Evolutionary conservation across 164 flowering plant species (phyloP).

Genomic region (Magnolia kwangsiensis): DNA sequence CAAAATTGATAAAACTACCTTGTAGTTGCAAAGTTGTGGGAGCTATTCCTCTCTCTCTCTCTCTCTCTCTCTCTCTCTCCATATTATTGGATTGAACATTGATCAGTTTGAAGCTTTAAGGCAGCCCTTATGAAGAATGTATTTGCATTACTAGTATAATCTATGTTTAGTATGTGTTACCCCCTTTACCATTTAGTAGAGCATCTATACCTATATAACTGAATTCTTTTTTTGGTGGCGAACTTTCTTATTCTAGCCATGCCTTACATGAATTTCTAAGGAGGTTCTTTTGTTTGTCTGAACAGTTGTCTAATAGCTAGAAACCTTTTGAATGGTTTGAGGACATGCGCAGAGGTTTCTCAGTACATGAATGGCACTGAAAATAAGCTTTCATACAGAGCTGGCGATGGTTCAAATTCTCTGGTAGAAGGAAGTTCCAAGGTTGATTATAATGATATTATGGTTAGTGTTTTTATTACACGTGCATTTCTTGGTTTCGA

Average conservation of each 20-base stretch:
- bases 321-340: constrained; percentile 83
- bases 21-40: too few species aligned
- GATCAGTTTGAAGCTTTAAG: too few species aligned
- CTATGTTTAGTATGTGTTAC: too few species aligned
- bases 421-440: constrained; percentile 56
- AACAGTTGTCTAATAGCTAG: constrained; percentile 89
- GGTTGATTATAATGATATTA: constrained; percentile 45
- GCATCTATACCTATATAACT: not conserved
- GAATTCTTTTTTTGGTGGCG: not conserved
- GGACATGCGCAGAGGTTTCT: constrained; percentile 81
- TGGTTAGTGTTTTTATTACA: constrained; percentile 36
- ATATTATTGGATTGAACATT: too few species aligned
- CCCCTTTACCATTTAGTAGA: too few species aligned
- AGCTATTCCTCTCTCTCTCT: too few species aligned
- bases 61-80: too few species aligned
- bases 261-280: constrained; percentile 7
- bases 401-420: constrained; percentile 53
- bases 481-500: constrained; percentile 1
- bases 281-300: constrained; percentile 17
- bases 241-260: not conserved
- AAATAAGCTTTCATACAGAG: constrained; percentile 40
- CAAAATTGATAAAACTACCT: too few species aligned
- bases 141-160: too few species aligned
- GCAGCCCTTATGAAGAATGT: too few species aligned
- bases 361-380: constrained; percentile 66